Percentiles rank a stretch among this genome's conserved stretches.
Conservation (phyloP, 2,329 filamentous ascomycete species). For the Talaromyces sp. region DNA sequence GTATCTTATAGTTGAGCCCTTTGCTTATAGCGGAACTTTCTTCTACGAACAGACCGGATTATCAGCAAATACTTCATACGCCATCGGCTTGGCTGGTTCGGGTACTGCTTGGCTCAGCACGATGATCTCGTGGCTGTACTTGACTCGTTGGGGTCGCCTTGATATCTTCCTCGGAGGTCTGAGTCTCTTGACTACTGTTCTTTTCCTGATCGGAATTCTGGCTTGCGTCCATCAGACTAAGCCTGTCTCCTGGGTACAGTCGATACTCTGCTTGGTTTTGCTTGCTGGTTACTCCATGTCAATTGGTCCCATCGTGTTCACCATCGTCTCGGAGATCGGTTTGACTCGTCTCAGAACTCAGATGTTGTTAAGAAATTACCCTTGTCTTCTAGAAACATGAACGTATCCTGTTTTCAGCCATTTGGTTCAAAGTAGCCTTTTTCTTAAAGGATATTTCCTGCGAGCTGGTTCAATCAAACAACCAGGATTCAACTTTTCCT, state of each 20-base stretch:
- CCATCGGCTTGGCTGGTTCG: constrained; percentile 31
- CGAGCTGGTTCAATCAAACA: background rate
- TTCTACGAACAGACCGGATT: constrained; percentile 41
- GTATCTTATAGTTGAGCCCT: too few species aligned
- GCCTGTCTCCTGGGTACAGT: constrained; percentile 30
- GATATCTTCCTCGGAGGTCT: constrained; percentile 29
- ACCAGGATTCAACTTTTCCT: background rate
- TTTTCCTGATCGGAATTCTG: constrained; percentile 34
- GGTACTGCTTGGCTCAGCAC: constrained; percentile 32
- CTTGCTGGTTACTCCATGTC: constrained; percentile 65
- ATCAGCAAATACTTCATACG: constrained; percentile 26
- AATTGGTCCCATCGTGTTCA: constrained; percentile 58
- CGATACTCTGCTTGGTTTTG: constrained; percentile 34
- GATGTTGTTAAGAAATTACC: background rate
- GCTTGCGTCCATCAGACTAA: constrained; percentile 35
- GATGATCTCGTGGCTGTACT: constrained; percentile 27
- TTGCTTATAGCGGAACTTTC: constrained; percentile 41
- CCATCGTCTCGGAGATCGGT: too few species aligned
- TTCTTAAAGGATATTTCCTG: constrained; percentile 1
- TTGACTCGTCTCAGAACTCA: too few species aligned
- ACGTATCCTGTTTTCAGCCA: background rate
- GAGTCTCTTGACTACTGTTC: constrained; percentile 24
- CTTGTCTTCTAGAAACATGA: background rate
- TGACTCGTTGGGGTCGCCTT: constrained; percentile 29
- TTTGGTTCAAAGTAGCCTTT: background rate